A percentile compares a stretch with the other conserved stretches of the same genome.
Evolutionary conservation across 2,329 filamentous ascomycete genomes (phyloP).

Genomic region (Penicillium sp.): DNA sequence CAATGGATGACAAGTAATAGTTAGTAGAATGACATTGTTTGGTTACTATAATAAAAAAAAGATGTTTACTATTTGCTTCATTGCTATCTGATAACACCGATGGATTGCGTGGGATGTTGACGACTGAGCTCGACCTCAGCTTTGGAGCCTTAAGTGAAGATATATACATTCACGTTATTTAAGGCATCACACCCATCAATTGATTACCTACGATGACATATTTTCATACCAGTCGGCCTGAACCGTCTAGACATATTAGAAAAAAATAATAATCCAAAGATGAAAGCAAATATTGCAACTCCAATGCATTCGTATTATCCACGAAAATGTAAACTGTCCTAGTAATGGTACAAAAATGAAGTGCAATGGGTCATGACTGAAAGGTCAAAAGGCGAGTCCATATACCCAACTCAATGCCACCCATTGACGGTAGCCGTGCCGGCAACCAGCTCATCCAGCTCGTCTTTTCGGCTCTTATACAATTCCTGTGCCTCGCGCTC

Average conservation of each 20-base stretch:
- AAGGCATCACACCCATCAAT: too few relatives aligned
- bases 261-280: not conserved
- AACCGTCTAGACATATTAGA: too few relatives aligned
- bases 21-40: not conserved
- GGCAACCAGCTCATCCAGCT: constrained; percentile 62
- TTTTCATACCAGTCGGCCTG: too few relatives aligned
- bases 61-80: not conserved
- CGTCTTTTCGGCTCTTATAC: constrained; percentile 73
- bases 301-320: constrained; percentile 7
- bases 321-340: constrained; percentile 13
- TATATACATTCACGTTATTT: too few relatives aligned
- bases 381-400: constrained; percentile 2
- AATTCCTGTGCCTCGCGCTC: constrained; percentile 89
- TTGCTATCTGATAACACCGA: not conserved
- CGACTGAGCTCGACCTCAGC: too few relatives aligned
- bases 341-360: constrained; percentile 16
- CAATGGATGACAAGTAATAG: not conserved
- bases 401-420: constrained; percentile 31
- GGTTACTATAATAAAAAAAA: not conserved
- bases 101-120: too few relatives aligned
- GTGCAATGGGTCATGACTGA: constrained; percentile 14
- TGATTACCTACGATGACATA: too few relatives aligned
- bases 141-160: too few relatives aligned
- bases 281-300: not conserved
- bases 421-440: constrained; percentile 37